Conservation (phyloP, 305 asterid species). For the Fraxinus platypoda region DNA sequence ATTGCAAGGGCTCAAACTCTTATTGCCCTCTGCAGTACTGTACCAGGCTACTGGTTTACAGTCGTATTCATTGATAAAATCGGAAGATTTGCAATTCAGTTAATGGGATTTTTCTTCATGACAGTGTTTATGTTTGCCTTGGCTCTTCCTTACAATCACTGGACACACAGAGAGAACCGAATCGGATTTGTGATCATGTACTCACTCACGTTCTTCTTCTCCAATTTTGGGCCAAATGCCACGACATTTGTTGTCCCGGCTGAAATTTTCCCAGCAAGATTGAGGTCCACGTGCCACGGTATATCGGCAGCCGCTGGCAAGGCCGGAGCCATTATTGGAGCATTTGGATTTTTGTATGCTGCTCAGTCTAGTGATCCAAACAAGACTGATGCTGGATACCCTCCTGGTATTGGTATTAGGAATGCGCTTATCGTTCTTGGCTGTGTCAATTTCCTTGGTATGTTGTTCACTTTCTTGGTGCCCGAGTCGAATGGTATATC, state of each 20-base stretch:
- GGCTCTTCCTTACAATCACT: constrained; percentile 48
- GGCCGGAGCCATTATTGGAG: constrained; percentile 52
- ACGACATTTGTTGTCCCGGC: constrained; percentile 53
- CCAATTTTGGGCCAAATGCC: constrained; percentile 54
- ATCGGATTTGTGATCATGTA: constrained; percentile 52
- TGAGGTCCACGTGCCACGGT: constrained; percentile 52
- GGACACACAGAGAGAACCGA: constrained; percentile 39
- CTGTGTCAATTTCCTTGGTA: constrained; percentile 42
- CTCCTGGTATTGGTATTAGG: constrained; percentile 49
- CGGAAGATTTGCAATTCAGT: constrained; percentile 43
- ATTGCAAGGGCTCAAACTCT: constrained; percentile 51
- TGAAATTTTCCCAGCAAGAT: constrained; percentile 51
- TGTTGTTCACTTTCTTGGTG: constrained; percentile 45
- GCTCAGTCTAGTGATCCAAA: constrained; percentile 35
- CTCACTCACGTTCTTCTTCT: constrained; percentile 50
- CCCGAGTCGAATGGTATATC: constrained; percentile 59
- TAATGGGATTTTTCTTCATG: constrained; percentile 57
- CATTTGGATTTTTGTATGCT: constrained; percentile 48
- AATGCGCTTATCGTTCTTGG: constrained; percentile 52
- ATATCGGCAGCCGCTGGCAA: constrained; percentile 49
- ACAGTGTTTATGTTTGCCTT: constrained; percentile 52
- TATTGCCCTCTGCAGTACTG: constrained; percentile 52
- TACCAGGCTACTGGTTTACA: constrained; percentile 55
- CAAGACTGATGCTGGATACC: constrained; percentile 42
- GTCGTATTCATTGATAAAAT: constrained; percentile 38